These are phyloP conservation scores for Melaleuca alternifolia DNA, from an alignment of 345 rosid genomes.

Conservation along the genomic window DNA sequence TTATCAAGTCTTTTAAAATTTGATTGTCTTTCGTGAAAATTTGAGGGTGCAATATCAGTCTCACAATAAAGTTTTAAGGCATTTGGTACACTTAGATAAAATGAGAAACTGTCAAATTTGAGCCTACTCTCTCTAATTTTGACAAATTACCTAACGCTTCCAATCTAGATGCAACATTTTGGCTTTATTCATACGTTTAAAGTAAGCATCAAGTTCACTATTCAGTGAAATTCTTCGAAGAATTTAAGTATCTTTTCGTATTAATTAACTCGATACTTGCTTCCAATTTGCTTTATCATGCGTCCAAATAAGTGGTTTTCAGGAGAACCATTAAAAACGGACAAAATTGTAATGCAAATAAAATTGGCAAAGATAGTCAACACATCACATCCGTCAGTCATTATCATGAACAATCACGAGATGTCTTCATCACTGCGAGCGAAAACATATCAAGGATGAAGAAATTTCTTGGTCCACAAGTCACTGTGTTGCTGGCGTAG, in stretches of 20 bases:
- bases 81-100: neutral
- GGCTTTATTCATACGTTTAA: neutral
- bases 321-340: neutral
- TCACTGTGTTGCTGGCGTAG: neutral
- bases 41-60: accelerated
- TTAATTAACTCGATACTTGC: neutral
- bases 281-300: neutral
- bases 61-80: neutral
- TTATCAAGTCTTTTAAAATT: neutral
- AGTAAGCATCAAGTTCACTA: neutral
- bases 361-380: neutral
- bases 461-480: neutral
- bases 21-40: accelerated
- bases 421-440: neutral
- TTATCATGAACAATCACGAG: neutral
- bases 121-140: neutral
- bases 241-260: neutral
- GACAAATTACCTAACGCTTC: neutral
- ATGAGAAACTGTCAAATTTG: neutral
- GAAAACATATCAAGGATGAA: neutral
- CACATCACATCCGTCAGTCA: neutral
- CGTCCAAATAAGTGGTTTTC: too few species aligned
- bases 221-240: neutral
- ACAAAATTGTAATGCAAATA: too few species aligned
- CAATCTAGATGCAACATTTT: neutral